Base-by-base conservation (phyloP, 441 rosid genomes). In the Syzygium syzygioides region DNA sequence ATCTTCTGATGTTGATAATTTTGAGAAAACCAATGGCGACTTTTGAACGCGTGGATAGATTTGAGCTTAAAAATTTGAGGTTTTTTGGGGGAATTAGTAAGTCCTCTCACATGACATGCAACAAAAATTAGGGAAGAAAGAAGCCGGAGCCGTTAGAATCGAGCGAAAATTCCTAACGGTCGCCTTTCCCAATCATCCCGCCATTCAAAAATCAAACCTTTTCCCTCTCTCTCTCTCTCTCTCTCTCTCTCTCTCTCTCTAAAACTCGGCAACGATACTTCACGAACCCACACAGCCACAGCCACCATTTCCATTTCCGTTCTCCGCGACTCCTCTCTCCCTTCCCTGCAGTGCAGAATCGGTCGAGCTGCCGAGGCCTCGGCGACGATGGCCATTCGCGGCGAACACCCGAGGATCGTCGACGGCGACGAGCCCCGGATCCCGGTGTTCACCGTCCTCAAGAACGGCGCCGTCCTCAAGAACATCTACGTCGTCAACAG, bases 391-490 rank as follows among this genome's bases (percentile, higher is more conserved):
- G 83, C 83, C 18, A 3, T 76, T 0, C 52, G 14, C n/a, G 6
- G n/a, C 88, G 53, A 50, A 34, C 86, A 91, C 90, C 56, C 87
- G 79, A 76, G 87, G 54, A 52, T 87, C 12, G 66, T 32, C 60
- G 34, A 83, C 86, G 85, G 23, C 52, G 89, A 53, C 80, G 95
- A 91, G 87, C 92, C 90, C 85, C 93, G 90, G 92, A 95, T 98
- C 30, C 99, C 99, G 1, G 97, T 97, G 48, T 94, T 96, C 91
- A 94, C 96, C 5, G 99, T 96, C 9, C 89, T 94, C 18, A 96
- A 96, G 92, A 95, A 95, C 91, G 96, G 97, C 34, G 92, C 95
- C 23, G 93, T 96, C 88, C 96, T 97, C 92, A 95, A 96, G 93
- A 96, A 97, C 94, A 95, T 97, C 56, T 96, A 95, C 92, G 92